A percentile compares a stretch with the other conserved stretches of the same genome.
Conservation (phyloP, 345 rosid species). For the Microthlaspi erraticum region DNA sequence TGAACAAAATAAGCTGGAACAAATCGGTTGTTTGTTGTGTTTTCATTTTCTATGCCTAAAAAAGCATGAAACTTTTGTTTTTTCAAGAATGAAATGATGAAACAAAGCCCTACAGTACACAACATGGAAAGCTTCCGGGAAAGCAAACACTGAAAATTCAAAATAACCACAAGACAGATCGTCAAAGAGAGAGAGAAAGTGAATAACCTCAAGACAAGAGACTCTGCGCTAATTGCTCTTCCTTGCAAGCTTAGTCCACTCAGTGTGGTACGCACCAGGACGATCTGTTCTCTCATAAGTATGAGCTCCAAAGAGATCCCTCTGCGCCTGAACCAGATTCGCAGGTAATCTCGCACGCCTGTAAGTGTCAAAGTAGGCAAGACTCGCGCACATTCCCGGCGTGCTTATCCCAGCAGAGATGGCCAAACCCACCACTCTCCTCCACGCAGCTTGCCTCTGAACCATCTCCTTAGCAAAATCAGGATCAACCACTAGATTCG, state of each 20-base stretch:
- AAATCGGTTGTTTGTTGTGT: neutral
- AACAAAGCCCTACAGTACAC: conserved; percentile 25
- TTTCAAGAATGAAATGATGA: conserved; percentile 9
- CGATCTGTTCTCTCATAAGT: conserved; percentile 92
- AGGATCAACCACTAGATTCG: conserved; percentile 84
- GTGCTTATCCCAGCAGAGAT: conserved; percentile 89
- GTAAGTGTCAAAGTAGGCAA: conserved; percentile 87
- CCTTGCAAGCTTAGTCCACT: conserved; percentile 87
- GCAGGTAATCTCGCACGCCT: conserved; percentile 95
- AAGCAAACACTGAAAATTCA: conserved; percentile 26
- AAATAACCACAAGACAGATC: conserved; percentile 30
- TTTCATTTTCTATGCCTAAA: conserved; percentile 31
- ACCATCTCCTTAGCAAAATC: conserved; percentile 94
- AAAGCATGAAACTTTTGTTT: conserved; percentile 16
- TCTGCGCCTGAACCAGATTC: conserved; percentile 95
- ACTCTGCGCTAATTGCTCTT: conserved; percentile 49
- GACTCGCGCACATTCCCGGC: conserved; percentile 94
- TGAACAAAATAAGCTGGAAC: conserved; percentile 21
- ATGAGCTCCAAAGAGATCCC: conserved; percentile 98
- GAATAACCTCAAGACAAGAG: conserved; percentile 60
- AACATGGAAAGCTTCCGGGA: conserved; percentile 1
- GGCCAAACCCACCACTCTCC: conserved; percentile 89
- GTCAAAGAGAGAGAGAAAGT: conserved; percentile 1
- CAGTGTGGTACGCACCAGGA: conserved; percentile 82
- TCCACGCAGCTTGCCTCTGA: conserved; percentile 95